Base-by-base conservation (phyloP, 495 filamentous ascomycete genomes). In the Choiromyces venosus region DNA sequence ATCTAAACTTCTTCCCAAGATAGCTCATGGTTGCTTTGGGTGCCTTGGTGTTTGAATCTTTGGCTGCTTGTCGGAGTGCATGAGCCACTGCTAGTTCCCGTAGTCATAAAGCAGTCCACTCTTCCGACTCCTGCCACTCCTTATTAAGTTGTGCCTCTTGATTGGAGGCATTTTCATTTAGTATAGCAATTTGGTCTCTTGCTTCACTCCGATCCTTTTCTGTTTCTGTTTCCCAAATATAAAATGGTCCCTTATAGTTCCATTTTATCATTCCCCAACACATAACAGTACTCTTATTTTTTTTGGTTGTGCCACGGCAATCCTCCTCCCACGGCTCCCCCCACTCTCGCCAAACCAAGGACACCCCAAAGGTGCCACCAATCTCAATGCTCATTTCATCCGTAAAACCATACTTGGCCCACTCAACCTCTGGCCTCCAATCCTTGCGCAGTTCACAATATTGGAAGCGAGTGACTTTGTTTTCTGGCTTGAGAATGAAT, bases 241-340 rank as follows among this genome's bases (percentile, higher is more conserved):
- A n/a, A 10, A 73, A 73, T 36, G 37, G n/a, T 16, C 39, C 71
- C 38, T 65, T 73, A 25, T 65, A 64, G 10, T 29, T 39, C 56
- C 71, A 73, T 38, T 16, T 69, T 19, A 73, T 73, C 66, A 73
- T 69, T 12, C 33, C 66, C 42, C 39, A 73, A 69, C 40, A 69
- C 44, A 73, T 73, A 42, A 69, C 42, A 36, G 40, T 52, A 7
- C 8, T 14, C 9, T 21, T 0, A n/a, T 67, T 46, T 69, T 64
- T 73, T 69, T 73, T 72, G 36, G 21, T 72, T 37, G 52, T 33
- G 35, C 70, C 39, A 19, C 21, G 19, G 66, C 70, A 66, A 40
- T 29, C 36, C 21, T 37, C 19, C 4, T 71, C 29, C 69, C 56
- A 65, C 46, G 56, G 33, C 40, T 71, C 46, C n/a, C 4, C 61